Conservation (phyloP, 2,329 filamentous ascomycete genomes). For the Cladosporium cucumerinum region DNA sequence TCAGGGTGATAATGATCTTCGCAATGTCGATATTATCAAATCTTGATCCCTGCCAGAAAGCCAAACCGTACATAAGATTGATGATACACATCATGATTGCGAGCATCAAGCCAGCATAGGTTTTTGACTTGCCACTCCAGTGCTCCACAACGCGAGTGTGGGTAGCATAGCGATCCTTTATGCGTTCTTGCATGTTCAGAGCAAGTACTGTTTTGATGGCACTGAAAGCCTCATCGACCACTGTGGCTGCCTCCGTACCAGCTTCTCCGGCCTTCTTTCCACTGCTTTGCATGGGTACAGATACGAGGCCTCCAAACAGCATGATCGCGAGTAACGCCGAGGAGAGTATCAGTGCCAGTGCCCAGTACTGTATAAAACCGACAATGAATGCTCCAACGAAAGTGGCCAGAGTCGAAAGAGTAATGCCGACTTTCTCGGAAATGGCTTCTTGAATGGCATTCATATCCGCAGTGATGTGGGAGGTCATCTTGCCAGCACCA, state of each 20-base stretch:
- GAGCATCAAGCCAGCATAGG: conserved; percentile 57
- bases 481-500: conserved; percentile 48
- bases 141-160: conserved; percentile 69
- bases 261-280: conserved; percentile 71
- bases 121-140: conserved; percentile 63
- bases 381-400: conserved; percentile 45
- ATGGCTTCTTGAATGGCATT: conserved; percentile 44
- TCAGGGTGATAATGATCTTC: conserved; percentile 67
- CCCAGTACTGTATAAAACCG: conserved; percentile 61
- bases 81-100: conserved; percentile 75
- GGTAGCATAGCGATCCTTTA: conserved; percentile 74
- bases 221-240: conserved; percentile 88
- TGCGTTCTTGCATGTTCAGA: conserved; percentile 83
- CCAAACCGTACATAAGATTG: conserved; percentile 55
- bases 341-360: conserved; percentile 77
- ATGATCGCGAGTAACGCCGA: conserved; percentile 75
- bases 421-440: conserved; percentile 48
- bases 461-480: conserved; percentile 45
- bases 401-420: conserved; percentile 45
- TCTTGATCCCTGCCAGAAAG: conserved; percentile 62
- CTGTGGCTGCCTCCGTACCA: conserved; percentile 75
- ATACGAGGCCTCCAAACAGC: conserved; percentile 68
- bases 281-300: conserved; percentile 70
- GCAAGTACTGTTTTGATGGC: conserved; percentile 85
- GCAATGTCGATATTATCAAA: conserved; percentile 68